Evolutionary conservation across 257 asterid genomes (phyloP), one percentile per base, ranked within the genome.

Genomic region (Salvia hispanica): DNA sequence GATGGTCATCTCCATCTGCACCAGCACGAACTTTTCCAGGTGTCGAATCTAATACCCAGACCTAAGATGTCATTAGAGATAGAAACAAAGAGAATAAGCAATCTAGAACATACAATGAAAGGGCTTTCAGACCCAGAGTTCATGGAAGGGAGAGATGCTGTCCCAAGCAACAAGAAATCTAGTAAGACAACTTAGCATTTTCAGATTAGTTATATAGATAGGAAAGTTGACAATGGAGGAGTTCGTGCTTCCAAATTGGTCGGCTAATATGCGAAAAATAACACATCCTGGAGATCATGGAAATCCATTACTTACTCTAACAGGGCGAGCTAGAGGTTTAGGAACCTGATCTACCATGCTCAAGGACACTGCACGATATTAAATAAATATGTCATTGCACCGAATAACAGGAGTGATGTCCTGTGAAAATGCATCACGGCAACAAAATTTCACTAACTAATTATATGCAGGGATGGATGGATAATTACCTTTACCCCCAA

Each of bases 21-120:
- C 99, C 97, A 63, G 92, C 95, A 73, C 92, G 81, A 79, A 93
- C 97, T 83, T 84, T 86, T 80, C 99, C 99, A 76, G 99, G 99
- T 21, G 97, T 90, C 53, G 99, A 87, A 77, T 88, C 99, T 65
- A 90, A 82, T 80, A 83, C 90, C 99, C 99, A 93, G 64, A 90
- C 97, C 99, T 93, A 80, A 69, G 69, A 70, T 66, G 53, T 42
- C 77, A 68, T 58, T 61, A 60, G 40, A 28, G 66, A 58, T 16
- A 44, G 50, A 53, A 31, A 47, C 61, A 2, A 61, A 69, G 62
- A 18, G 47, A 67, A 51, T 31, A 33, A 36, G 9, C n/a, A 40
- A 61, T 56, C 42, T 54, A 46, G 21, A 69, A 53, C 9, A 18
- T 43, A 58, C 43, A 56, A 16, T 42, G 4, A 16, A 14, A 62